Percentiles rank a stretch among this genome's conserved stretches.
Conservation (phyloP, 2,329 filamentous ascomycete genomes). For the Aspergillus tamarii region DNA sequence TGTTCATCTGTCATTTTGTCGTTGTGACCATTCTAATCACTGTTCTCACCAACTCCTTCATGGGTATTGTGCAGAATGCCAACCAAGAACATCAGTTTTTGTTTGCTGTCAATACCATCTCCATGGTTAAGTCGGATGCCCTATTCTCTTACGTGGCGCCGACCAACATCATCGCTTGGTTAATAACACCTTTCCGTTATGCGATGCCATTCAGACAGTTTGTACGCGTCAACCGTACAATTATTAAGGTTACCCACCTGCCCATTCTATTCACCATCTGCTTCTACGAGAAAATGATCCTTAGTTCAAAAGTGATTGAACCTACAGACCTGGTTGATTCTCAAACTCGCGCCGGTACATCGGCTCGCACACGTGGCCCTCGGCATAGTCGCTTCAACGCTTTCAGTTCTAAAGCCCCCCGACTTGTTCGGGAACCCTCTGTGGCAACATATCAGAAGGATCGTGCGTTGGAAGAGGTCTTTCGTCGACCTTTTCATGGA, state of each 20-base stretch:
- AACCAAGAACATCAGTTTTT: constrained; percentile 90
- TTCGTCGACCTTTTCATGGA: constrained; percentile 70
- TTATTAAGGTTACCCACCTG: constrained; percentile 90
- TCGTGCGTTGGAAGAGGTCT: constrained; percentile 86
- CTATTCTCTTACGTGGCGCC: constrained; percentile 93
- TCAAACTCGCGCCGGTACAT: constrained; percentile 55
- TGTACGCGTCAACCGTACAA: constrained; percentile 81
- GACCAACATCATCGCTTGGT: constrained; percentile 88
- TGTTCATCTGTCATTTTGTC: constrained; percentile 94
- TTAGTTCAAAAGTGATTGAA: constrained; percentile 76
- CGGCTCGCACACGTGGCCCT: constrained; percentile 62
- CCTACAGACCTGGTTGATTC: constrained; percentile 85
- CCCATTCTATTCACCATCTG: constrained; percentile 86
- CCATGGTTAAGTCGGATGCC: constrained; percentile 97
- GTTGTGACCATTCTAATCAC: constrained; percentile 94
- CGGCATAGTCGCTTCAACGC: constrained; percentile 61
- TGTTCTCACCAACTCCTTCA: constrained; percentile 95
- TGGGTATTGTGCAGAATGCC: constrained; percentile 90
- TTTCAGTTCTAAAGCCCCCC: constrained; percentile 68
- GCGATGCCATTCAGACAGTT: constrained; percentile 79
- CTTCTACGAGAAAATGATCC: constrained; percentile 78
- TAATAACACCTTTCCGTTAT: constrained; percentile 80
- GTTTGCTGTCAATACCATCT: constrained; percentile 95
- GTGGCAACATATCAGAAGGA: constrained; percentile 89
- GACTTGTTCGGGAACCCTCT: constrained; percentile 78